Conservation (phyloP, 2,329 filamentous ascomycete genomes). For the Elsinoe fawcettii region DNA sequence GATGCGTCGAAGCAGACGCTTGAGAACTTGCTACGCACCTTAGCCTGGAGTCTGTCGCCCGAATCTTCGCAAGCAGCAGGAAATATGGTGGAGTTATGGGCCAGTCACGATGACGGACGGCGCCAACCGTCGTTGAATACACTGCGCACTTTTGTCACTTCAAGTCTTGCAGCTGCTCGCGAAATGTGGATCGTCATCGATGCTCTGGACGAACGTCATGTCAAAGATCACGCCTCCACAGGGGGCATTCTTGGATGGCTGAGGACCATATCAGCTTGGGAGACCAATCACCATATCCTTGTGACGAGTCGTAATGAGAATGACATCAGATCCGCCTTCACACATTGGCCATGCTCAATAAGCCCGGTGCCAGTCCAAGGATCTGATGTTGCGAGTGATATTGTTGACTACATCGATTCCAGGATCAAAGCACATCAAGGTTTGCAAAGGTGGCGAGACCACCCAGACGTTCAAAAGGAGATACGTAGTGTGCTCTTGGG, state of each 20-base stretch:
- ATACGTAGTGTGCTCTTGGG: constrained; percentile 19
- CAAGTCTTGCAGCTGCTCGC: neutral
- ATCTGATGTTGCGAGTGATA: neutral
- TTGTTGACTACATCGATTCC: neutral
- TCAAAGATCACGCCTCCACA: neutral
- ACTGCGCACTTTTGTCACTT: neutral
- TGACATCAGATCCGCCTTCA: neutral
- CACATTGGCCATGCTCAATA: neutral
- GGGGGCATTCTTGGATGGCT: neutral
- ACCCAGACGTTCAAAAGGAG: constrained; percentile 14
- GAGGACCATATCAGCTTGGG: neutral
- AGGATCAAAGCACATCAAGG: neutral
- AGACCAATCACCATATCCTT: neutral
- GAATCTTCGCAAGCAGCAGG: neutral
- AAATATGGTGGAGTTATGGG: neutral
- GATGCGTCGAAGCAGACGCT: neutral
- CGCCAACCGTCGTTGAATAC: neutral
- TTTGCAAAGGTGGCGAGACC: neutral
- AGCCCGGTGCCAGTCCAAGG: neutral
- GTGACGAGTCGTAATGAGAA: neutral
- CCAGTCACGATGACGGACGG: neutral
- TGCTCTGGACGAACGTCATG: neutral
- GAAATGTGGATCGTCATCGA: neutral
- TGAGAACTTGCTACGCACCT: neutral
- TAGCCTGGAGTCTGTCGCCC: neutral